Percentiles rank a stretch among this genome's conserved stretches.
These are phyloP conservation scores for Acanthamoeba pearcei DNA, from an alignment of 208 protist genomes.

Conservation along the genomic window DNA sequence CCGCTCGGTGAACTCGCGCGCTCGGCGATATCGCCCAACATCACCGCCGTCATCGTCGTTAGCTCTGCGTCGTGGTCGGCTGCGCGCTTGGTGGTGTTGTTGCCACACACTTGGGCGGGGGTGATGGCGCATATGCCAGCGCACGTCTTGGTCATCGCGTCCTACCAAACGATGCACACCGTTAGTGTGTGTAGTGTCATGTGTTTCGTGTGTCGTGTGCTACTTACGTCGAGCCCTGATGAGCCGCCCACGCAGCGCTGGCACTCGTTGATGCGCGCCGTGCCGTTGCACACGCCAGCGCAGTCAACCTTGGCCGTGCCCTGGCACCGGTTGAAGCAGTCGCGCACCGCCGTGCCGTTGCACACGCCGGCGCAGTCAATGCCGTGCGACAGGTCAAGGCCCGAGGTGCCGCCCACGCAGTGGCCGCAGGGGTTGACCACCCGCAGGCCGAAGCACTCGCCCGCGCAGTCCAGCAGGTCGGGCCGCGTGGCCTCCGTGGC, in stretches of 20 bases:
- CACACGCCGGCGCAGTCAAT: neutral
- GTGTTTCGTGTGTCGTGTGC: no score
- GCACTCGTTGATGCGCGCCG: neutral
- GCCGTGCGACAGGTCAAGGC: neutral
- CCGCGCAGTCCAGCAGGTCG: constrained; percentile 23
- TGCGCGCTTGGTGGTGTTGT: neutral
- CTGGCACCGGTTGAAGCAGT: neutral
- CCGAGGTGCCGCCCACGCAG: neutral
- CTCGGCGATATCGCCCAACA: no score
- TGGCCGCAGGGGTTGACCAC: neutral
- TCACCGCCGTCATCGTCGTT: neutral
- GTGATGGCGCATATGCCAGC: neutral
- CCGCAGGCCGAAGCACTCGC: constrained; percentile 1
- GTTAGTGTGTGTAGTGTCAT: no score
- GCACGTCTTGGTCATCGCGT: constrained; percentile 8
- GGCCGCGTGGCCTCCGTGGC: neutral
- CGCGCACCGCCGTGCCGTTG: neutral
- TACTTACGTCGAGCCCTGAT: neutral
- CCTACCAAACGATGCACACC: neutral
- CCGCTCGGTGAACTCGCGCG: no score
- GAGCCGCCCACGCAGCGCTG: neutral
- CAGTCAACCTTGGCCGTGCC: neutral
- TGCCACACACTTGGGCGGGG: neutral
- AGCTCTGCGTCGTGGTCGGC: neutral
- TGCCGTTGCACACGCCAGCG: neutral